phyloP scores from a whole-genome alignment of 2,329 filamentous ascomycete species.

The Alternaria sp. region DNA sequence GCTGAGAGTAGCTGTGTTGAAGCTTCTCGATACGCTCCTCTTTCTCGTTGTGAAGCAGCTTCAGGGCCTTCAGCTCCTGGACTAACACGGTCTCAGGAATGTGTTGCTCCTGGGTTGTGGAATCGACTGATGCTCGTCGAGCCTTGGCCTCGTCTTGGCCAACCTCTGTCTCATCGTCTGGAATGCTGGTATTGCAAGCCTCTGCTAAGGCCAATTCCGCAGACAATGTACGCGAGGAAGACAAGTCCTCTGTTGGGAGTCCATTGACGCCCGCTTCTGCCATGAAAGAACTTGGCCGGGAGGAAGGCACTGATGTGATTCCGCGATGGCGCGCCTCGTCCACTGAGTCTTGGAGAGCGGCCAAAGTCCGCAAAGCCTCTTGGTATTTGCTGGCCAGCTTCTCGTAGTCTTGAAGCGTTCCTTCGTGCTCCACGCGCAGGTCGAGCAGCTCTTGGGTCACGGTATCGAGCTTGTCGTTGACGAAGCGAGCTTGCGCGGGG shows the following conservation, averaged over 20 bases:
- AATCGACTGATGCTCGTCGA: slow-evolving; percentile 28
- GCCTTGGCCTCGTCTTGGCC: slow-evolving; percentile 67
- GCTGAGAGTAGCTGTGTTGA: slow-evolving; percentile 77
- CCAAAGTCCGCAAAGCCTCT: slow-evolving; percentile 79
- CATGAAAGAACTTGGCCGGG: slow-evolving; percentile 81
- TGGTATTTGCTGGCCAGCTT: slow-evolving; percentile 87
- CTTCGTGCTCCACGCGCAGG: slow-evolving; percentile 87
- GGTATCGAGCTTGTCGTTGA: slow-evolving; percentile 89
- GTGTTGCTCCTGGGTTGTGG: slow-evolving; percentile 21
- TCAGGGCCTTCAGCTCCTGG: slow-evolving; percentile 74
- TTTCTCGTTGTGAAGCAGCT: slow-evolving; percentile 74
- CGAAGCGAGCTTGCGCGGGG: slow-evolving; percentile 81
- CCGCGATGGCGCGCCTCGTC: slow-evolving; percentile 75
- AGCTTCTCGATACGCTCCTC: slow-evolving; percentile 76
- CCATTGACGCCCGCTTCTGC: slow-evolving; percentile 75
- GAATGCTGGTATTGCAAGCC: slow-evolving; percentile 55
- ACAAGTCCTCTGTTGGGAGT: slow-evolving; percentile 69
- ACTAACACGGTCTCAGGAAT: slow-evolving; percentile 21
- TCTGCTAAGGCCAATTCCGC: slow-evolving; percentile 91
- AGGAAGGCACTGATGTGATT: slow-evolving; percentile 58
- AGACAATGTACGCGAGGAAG: slow-evolving; percentile 88
- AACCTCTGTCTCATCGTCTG: slow-evolving; percentile 54
- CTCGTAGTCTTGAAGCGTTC: slow-evolving; percentile 80
- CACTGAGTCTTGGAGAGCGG: slow-evolving; percentile 82
- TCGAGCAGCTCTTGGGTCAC: slow-evolving; percentile 92